These are phyloP conservation scores for Talaromyces islandicus DNA, from an alignment of 2,329 filamentous ascomycete genomes.

Conservation along the genomic window DNA sequence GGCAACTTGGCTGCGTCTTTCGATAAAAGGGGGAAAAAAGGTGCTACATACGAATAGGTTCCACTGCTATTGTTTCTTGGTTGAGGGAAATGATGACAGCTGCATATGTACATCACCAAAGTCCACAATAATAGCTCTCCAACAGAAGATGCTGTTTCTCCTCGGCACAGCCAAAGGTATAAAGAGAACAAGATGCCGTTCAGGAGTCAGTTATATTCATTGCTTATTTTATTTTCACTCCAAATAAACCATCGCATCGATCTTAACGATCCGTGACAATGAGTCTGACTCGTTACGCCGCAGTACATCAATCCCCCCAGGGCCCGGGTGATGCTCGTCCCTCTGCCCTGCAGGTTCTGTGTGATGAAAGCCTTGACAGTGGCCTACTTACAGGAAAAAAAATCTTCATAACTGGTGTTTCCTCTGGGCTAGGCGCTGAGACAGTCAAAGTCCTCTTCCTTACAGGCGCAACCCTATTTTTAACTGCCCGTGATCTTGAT, in stretches of 20 bases:
- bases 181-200: not conserved
- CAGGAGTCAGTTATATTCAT: not conserved
- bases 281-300: constrained; percentile 4
- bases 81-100: not conserved
- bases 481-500: constrained; percentile 1
- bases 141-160: not conserved
- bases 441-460: constrained; percentile 4
- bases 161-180: not conserved
- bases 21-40: no score
- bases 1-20: no score
- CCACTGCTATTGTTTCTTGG: not conserved
- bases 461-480: constrained; percentile 6
- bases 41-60: not conserved
- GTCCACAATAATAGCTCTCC: not conserved
- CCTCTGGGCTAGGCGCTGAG: constrained; percentile 6
- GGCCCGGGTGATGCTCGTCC: constrained; percentile 9
- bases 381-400: not conserved
- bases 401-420: constrained; percentile 4
- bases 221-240: not conserved
- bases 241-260: not conserved
- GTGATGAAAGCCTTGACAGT: constrained; percentile 2
- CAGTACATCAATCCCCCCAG: constrained; percentile 2
- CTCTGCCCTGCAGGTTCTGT: constrained; percentile 7
- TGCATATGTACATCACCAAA: not conserved
- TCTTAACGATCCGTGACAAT: not conserved